These are phyloP conservation scores for Gaeumannomyces tritici DNA, from an alignment of 2,329 filamentous ascomycete genomes.

Conservation along the genomic window DNA sequence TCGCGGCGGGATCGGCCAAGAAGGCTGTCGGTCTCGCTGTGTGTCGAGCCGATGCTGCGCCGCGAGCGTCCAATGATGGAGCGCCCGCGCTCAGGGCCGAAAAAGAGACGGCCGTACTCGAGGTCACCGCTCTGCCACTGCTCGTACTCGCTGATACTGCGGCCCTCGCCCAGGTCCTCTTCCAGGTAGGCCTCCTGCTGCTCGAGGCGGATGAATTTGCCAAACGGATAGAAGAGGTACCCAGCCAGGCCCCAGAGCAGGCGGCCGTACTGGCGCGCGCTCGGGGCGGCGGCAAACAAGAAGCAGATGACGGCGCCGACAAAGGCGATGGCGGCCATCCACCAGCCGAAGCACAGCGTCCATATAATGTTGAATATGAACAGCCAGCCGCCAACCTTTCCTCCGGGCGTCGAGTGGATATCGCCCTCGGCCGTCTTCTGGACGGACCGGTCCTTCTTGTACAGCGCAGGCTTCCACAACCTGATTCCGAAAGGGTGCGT, in stretches of 20 bases:
- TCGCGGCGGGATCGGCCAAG: constrained; percentile 53
- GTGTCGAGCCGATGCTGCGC: constrained; percentile 75
- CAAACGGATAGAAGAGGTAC: constrained; percentile 94
- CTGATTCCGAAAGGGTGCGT: constrained; percentile 98
- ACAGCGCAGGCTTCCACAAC: constrained; percentile 96
- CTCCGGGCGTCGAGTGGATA: constrained; percentile 90
- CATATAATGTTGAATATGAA: constrained; percentile 83
- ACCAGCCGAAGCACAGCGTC: constrained; percentile 93
- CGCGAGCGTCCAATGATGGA: constrained; percentile 81
- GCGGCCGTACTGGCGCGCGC: constrained; percentile 75
- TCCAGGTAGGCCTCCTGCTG: constrained; percentile 91
- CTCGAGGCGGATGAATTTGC: constrained; percentile 87
- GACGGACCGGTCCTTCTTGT: constrained; percentile 95
- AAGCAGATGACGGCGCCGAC: constrained; percentile 71
- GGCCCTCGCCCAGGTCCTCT: constrained; percentile 89
- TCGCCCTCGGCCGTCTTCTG: constrained; percentile 94
- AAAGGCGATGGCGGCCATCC: constrained; percentile 72
- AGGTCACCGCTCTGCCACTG: constrained; percentile 98
- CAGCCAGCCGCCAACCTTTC: constrained; percentile 74
- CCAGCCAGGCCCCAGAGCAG: constrained; percentile 75
- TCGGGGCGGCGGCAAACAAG: constrained; percentile 66
- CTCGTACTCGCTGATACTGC: constrained; percentile 97
- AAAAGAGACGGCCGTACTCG: constrained; percentile 91
- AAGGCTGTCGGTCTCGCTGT: constrained; percentile 81
- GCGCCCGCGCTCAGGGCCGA: constrained; percentile 69